phyloP scores from a whole-genome alignment of 176 grass and related monocot genomes.

The Microstegium vimineum region DNA sequence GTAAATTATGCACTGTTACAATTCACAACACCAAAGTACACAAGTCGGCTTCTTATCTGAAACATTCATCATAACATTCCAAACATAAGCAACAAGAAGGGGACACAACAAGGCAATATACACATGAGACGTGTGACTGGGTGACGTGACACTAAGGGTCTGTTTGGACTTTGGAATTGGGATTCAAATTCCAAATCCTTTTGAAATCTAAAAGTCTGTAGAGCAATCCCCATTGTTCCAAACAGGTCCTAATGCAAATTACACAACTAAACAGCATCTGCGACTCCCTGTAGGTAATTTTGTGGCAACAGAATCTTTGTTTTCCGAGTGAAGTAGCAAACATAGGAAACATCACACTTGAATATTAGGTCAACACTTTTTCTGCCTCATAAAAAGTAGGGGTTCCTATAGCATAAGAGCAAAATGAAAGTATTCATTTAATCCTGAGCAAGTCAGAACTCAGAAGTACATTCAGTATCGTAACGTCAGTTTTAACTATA shows the following conservation, averaged over 20 bases:
- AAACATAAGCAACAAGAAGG: not conserved
- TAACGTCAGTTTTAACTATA: not conserved
- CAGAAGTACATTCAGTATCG: not conserved
- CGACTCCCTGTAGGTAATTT: not conserved
- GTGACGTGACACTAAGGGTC: not conserved
- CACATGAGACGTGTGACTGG: not conserved
- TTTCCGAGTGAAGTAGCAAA: not conserved
- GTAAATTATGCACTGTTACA: not conserved
- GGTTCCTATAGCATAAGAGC: conserved; percentile 6
- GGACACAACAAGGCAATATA: not conserved
- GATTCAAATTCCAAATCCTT: not conserved
- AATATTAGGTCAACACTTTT: conserved; percentile 7
- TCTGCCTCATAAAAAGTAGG: not conserved
- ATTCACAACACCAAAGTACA: conserved; percentile 10
- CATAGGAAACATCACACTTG: not conserved
- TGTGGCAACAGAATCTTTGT: not conserved
- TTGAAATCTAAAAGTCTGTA: not conserved
- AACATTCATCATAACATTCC: not conserved
- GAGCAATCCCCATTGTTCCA: not conserved
- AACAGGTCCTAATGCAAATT: conserved; percentile 1
- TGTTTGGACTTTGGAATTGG: not conserved
- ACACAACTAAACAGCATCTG: conserved; percentile 1
- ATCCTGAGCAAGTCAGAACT: conserved; percentile 12
- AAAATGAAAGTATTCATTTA: not conserved
- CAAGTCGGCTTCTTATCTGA: not conserved